Conservation (phyloP, 371 early-diverging fungal species). For the Rhizopus microsporus region DNA sequence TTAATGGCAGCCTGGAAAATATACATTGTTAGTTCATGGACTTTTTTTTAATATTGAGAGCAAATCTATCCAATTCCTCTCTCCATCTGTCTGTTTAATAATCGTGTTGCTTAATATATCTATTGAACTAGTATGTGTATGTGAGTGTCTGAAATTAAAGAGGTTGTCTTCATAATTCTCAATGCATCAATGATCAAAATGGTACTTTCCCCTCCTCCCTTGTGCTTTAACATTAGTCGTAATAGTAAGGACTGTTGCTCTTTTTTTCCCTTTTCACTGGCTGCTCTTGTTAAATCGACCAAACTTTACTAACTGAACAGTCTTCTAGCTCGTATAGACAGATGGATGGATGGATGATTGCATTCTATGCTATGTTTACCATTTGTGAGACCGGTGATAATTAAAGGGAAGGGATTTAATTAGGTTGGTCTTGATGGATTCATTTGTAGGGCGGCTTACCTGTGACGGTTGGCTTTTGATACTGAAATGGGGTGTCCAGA, state of each 20-base stretch:
- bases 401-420: constrained; percentile 12
- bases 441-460: constrained; percentile 7
- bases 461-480: too few species aligned
- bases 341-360: constrained; percentile 10
- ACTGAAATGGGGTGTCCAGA: too few species aligned
- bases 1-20: background rate
- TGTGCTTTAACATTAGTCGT: too few species aligned
- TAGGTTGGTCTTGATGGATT: constrained; percentile 6
- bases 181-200: background rate
- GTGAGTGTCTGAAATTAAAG: too few species aligned
- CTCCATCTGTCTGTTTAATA: background rate
- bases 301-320: background rate
- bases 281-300: too few species aligned
- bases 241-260: too few species aligned
- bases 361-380: constrained; percentile 10
- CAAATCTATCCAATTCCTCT: too few species aligned
- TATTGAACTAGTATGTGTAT: background rate
- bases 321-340: background rate
- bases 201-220: background rate
- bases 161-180: too few species aligned
- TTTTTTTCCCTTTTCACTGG: too few species aligned
- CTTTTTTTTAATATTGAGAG: background rate
- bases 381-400: constrained; percentile 20
- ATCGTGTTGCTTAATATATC: background rate
- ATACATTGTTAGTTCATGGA: background rate